A percentile compares a stretch with the other conserved stretches of the same genome.
These are phyloP conservation scores for Neurospora cerealis DNA, from an alignment of 495 filamentous ascomycete genomes.

Conservation along the genomic window DNA sequence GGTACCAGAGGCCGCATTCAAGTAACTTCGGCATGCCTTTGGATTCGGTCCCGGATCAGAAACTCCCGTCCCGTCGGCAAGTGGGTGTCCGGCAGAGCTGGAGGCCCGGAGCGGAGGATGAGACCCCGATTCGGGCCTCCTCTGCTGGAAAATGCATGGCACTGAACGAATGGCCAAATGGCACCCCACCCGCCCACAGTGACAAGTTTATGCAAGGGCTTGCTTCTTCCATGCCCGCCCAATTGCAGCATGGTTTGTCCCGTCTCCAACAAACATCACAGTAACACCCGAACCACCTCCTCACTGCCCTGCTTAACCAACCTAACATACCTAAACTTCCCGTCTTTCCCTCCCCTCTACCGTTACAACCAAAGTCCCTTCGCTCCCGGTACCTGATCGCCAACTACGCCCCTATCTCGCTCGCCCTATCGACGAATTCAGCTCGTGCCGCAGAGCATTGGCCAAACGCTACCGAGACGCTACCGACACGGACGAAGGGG, in stretches of 20 bases:
- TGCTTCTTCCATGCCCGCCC: not conserved
- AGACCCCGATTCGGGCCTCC: not conserved
- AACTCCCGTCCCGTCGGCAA: not conserved
- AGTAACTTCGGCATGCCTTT: not conserved
- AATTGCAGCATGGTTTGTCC: not conserved
- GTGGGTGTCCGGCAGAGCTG: not conserved
- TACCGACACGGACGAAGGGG: not conserved
- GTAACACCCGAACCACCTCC: not conserved
- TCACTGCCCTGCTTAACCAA: not conserved
- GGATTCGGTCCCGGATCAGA: not conserved
- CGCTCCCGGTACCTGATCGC: not conserved
- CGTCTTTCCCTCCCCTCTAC: not conserved
- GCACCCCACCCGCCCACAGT: not conserved
- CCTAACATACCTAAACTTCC: not conserved
- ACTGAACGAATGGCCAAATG: not conserved
- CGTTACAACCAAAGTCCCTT: not conserved
- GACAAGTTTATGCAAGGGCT: conserved; percentile 1
- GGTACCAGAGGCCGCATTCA: not conserved
- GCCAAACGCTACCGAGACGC: not conserved
- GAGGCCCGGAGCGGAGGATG: not conserved
- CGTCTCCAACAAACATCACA: not conserved
- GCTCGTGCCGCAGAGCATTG: not conserved
- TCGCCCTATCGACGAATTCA: not conserved
- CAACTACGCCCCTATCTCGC: not conserved
- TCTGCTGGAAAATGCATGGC: not conserved